Evolutionary conservation across 2,329 filamentous ascomycete genomes (phyloP).

Genomic region (Penicillium sp.): DNA sequence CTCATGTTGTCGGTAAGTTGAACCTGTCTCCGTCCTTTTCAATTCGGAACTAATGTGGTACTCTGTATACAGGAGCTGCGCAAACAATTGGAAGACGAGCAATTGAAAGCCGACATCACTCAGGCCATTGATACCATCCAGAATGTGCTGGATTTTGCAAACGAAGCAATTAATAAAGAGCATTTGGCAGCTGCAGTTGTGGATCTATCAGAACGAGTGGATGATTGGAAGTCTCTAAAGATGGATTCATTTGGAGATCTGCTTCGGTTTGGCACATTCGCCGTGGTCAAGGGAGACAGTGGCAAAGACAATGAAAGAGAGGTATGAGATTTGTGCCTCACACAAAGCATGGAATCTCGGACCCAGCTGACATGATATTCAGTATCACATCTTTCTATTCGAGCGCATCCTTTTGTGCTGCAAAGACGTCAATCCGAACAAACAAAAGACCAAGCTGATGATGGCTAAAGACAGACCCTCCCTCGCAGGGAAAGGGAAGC

Average conservation of each 20-base stretch:
- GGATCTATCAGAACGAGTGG: constrained; percentile 75
- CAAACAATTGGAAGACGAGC: constrained; percentile 73
- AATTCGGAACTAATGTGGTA: neutral
- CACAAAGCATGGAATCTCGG: neutral
- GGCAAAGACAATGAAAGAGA: constrained; percentile 90
- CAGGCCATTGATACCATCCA: constrained; percentile 76
- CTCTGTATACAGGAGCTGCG: constrained; percentile 61
- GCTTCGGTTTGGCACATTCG: constrained; percentile 82
- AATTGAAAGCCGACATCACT: constrained; percentile 65
- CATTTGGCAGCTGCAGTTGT: constrained; percentile 76
- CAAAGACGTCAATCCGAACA: constrained; percentile 86
- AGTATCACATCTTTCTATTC: constrained; percentile 98
- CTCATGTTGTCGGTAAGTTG: constrained; percentile 69
- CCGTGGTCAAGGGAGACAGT: constrained; percentile 69
- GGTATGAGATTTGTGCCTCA: constrained; percentile 49
- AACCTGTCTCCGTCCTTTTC: neutral
- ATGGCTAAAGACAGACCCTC: constrained; percentile 63
- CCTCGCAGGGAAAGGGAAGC: constrained; percentile 68
- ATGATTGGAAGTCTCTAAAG: constrained; percentile 94
- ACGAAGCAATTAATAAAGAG: constrained; percentile 84
- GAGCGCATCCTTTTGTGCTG: constrained; percentile 93
- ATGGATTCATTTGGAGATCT: constrained; percentile 89
- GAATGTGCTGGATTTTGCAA: constrained; percentile 74
- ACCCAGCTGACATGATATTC: constrained; percentile 3
- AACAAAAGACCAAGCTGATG: constrained; percentile 63